Conservation (phyloP, 148 eudicot species). For the Amaranthus cruentus region DNA sequence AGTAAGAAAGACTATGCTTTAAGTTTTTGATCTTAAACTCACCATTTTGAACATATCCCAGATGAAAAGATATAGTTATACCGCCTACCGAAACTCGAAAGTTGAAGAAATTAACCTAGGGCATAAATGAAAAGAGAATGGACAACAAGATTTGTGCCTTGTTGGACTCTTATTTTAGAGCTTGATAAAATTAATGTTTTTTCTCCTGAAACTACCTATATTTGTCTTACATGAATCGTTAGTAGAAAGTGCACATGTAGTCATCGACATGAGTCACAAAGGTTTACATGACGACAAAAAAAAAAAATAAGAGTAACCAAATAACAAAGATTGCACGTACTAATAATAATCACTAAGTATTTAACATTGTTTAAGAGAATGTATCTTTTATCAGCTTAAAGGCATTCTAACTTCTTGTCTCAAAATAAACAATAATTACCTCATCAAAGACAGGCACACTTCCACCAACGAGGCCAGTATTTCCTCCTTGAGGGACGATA, state of each 20-base stretch:
- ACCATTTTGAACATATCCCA: not conserved
- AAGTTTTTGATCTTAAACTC: not conserved
- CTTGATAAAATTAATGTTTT: not conserved
- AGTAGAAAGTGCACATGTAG: not conserved
- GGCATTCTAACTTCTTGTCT: not conserved
- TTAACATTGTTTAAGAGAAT: slow-evolving; percentile 3
- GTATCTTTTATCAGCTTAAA: not conserved
- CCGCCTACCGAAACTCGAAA: not conserved
- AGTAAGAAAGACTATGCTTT: not conserved
- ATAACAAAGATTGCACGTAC: not conserved
- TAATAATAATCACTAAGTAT: not conserved
- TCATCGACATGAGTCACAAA: not conserved
- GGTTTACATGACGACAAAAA: not conserved
- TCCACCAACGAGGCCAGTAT: slow-evolving; percentile 98
- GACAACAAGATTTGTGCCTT: not conserved
- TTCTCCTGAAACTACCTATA: not conserved
- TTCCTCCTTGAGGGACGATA: slow-evolving; percentile 98
- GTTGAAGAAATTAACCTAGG: not conserved
- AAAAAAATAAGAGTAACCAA: not conserved
- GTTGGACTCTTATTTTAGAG: not conserved
- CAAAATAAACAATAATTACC: slow-evolving; percentile 34
- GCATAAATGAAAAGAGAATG: not conserved
- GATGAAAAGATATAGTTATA: not conserved
- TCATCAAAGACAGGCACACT: slow-evolving; percentile 97
- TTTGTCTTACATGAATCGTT: not conserved